Percentiles rank a stretch among this genome's conserved stretches.
phyloP scores from a whole-genome alignment of 768 basidiomycete genomes.

The Auricularia sp. region DNA sequence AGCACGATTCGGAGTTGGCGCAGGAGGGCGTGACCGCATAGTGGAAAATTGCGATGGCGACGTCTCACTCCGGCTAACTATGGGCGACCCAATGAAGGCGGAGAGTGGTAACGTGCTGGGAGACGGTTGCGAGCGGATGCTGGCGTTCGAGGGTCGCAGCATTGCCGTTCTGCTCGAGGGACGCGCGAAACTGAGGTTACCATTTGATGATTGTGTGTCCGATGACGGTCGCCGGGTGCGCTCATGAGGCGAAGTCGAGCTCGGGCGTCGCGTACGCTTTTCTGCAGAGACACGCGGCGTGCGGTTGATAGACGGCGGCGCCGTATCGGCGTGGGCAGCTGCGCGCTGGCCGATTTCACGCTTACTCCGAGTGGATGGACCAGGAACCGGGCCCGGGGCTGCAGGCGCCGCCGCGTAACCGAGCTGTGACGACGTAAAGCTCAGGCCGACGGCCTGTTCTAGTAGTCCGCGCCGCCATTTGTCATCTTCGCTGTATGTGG shows the following conservation, averaged over 20 bases:
- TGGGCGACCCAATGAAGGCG: not conserved
- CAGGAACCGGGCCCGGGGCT: constrained; percentile 7
- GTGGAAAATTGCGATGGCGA: not conserved
- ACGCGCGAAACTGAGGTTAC: not conserved
- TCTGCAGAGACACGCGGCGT: not conserved
- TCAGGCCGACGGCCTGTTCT: constrained; percentile 61
- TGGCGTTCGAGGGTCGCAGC: not conserved
- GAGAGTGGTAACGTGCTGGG: not conserved
- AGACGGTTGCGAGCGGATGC: not conserved
- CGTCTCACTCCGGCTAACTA: not conserved
- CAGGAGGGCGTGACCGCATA: not conserved
- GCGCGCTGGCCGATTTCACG: constrained; percentile 34
- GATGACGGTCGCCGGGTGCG: not conserved
- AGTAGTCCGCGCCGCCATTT: constrained; percentile 70
- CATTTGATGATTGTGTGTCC: not conserved
- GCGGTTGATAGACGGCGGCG: not conserved
- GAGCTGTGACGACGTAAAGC: constrained; percentile 5
- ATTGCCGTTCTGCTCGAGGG: too few species aligned
- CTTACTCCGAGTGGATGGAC: constrained; percentile 16
- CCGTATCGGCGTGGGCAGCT: constrained; percentile 25
- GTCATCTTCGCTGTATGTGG: constrained; percentile 42
- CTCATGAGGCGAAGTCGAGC: not conserved
- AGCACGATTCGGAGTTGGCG: not conserved
- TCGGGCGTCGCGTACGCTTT: not conserved
- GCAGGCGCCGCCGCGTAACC: not conserved